Evolutionary conservation across 2,329 filamentous ascomycete genomes (phyloP).

Genomic region (Ascochyta fabae): DNA sequence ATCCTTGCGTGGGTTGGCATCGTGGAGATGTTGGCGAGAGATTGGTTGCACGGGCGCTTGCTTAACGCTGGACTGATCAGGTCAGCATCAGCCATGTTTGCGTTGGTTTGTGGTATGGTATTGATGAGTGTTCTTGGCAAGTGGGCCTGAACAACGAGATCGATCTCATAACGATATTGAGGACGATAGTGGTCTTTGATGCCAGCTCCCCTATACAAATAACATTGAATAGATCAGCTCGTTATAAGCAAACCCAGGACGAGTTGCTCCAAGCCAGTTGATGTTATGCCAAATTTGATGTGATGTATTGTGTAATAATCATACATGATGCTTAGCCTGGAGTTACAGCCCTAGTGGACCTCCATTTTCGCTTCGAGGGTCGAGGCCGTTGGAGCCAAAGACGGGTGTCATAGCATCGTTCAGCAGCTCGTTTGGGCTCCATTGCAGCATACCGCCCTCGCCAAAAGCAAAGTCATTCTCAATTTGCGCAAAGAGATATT

Average conservation of each 20-base stretch:
- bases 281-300: too few relatives aligned
- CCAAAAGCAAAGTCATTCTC: conserved; percentile 42
- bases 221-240: background rate
- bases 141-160: conserved; percentile 64
- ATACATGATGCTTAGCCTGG: background rate
- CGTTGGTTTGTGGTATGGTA: conserved; percentile 67
- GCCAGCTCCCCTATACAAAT: too few relatives aligned
- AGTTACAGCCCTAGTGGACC: background rate
- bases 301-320: background rate
- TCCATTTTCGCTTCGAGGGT: background rate
- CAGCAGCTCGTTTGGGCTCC: conserved; percentile 28
- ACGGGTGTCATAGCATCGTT: conserved; percentile 18
- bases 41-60: conserved; percentile 68
- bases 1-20: conserved; percentile 81
- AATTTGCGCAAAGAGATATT: conserved; percentile 41
- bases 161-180: background rate
- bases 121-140: conserved; percentile 77
- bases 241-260: background rate
- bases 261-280: too few relatives aligned
- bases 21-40: conserved; percentile 79
- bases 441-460: conserved; percentile 33
- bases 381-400: conserved; percentile 21
- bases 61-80: conserved; percentile 57
- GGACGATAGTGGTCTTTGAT: background rate
- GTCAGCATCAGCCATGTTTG: conserved; percentile 59